These are phyloP conservation scores for Mortierella claussenii DNA, from an alignment of 192 early-diverging fungal species.

Conservation along the genomic window DNA sequence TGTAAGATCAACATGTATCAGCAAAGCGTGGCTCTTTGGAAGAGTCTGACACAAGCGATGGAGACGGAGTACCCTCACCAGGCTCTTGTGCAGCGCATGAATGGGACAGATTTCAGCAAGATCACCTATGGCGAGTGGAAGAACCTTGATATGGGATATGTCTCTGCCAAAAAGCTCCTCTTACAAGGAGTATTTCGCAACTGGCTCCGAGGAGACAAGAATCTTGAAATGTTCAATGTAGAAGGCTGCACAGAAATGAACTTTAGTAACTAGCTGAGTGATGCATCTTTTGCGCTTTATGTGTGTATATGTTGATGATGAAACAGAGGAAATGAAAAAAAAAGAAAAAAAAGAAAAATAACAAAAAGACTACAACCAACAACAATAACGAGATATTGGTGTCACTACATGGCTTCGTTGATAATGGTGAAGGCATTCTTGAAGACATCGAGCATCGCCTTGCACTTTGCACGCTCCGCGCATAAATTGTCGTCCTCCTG, in stretches of 20 bases:
- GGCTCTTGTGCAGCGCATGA: constrained; percentile 5
- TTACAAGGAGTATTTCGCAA: constrained; percentile 16
- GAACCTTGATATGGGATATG: background rate
- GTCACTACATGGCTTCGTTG: constrained; percentile 62
- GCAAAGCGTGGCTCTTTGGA: constrained; percentile 23
- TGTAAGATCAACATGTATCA: constrained; percentile 44
- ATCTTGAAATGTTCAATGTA: constrained; percentile 21
- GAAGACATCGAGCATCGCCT: constrained; percentile 81
- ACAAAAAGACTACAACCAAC: constrained; percentile 1
- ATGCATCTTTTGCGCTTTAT: too few species aligned
- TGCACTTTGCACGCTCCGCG: constrained; percentile 79
- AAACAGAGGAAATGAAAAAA: constrained; percentile 4
- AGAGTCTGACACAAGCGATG: background rate
- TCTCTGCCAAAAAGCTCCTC: background rate
- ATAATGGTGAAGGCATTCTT: constrained; percentile 80
- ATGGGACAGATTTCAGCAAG: background rate
- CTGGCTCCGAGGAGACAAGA: constrained; percentile 16
- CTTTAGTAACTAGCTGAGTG: too few species aligned
- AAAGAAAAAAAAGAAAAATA: too few species aligned
- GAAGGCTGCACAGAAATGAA: background rate
- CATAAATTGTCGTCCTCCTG: constrained; percentile 80
- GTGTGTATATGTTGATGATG: too few species aligned
- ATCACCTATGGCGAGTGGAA: constrained; percentile 37
- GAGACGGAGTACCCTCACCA: background rate
- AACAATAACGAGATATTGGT: background rate